Evolutionary conservation across 2,329 filamentous ascomycete species (phyloP).

Genomic region (Lomentospora prolificans): DNA sequence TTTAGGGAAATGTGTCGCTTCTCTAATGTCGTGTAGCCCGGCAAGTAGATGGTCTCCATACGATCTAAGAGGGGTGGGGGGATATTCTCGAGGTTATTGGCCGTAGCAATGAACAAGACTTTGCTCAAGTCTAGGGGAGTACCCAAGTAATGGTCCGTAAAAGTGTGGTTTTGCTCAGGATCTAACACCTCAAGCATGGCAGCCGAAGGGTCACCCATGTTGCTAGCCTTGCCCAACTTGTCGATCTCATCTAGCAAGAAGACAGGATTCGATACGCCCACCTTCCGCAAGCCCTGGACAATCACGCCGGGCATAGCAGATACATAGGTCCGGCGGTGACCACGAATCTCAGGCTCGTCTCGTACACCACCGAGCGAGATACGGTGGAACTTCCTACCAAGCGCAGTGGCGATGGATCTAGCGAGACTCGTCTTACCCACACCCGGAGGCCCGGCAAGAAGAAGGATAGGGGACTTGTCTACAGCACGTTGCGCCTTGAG

Average conservation of each 20-base stretch:
- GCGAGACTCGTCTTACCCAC: slow-evolving; percentile 95
- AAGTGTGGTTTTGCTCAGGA: slow-evolving; percentile 91
- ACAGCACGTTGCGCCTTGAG: slow-evolving; percentile 75
- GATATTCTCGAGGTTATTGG: slow-evolving; percentile 90
- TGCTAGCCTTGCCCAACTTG: slow-evolving; percentile 84
- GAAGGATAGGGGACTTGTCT: slow-evolving; percentile 91
- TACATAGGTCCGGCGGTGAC: slow-evolving; percentile 90
- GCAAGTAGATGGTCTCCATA: slow-evolving; percentile 91
- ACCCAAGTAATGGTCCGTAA: slow-evolving; percentile 92
- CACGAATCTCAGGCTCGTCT: slow-evolving; percentile 93
- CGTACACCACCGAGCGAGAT: slow-evolving; percentile 93
- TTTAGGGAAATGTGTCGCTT: slow-evolving; percentile 90
- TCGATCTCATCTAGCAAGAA: slow-evolving; percentile 96
- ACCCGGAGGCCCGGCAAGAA: slow-evolving; percentile 86
- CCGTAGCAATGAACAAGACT: slow-evolving; percentile 94
- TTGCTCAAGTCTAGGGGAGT: slow-evolving; percentile 94
- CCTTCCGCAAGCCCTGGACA: slow-evolving; percentile 88
- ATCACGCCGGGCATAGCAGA: slow-evolving; percentile 97
- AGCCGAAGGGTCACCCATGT: slow-evolving; percentile 90
- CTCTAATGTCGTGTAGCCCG: slow-evolving; percentile 93
- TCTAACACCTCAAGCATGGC: slow-evolving; percentile 98
- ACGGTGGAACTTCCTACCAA: slow-evolving; percentile 91
- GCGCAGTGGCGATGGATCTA: slow-evolving; percentile 80
- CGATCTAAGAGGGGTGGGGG: slow-evolving; percentile 87
- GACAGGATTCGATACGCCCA: slow-evolving; percentile 89